Conservation (phyloP, 441 rosid species). For the Populus hybrid region DNA sequence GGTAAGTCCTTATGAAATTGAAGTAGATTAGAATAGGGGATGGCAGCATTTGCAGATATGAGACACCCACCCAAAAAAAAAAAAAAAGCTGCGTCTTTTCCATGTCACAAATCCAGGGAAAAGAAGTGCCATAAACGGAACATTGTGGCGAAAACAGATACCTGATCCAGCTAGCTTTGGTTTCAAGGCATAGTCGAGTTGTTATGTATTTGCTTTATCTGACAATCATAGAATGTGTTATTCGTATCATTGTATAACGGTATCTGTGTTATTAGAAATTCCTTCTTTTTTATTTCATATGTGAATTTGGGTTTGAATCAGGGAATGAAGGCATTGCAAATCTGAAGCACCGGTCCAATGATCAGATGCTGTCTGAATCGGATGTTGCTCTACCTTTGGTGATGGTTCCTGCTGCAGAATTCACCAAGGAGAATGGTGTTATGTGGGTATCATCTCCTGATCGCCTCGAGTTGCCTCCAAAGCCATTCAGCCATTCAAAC, state of each 20-base stretch:
- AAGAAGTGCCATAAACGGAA: neutral
- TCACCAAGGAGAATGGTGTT: slow-evolving; percentile 64
- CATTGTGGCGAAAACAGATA: neutral
- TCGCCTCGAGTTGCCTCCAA: slow-evolving; percentile 83
- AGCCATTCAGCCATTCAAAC: slow-evolving; percentile 78
- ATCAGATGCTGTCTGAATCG: slow-evolving; percentile 46
- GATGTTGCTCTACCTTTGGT: slow-evolving; percentile 70
- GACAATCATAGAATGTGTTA: neutral
- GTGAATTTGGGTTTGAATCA: slow-evolving; percentile 27
- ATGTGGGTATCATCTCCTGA: slow-evolving; percentile 87
- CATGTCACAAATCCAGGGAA: neutral
- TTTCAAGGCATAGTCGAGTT: neutral
- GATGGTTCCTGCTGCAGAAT: slow-evolving; percentile 62
- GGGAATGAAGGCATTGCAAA: slow-evolving; percentile 54
- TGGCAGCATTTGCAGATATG: neutral
- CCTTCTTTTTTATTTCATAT: slow-evolving; percentile 12
- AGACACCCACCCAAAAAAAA: neutral
- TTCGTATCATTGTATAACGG: neutral
- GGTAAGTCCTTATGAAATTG: neutral
- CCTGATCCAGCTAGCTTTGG: neutral
- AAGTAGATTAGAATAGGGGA: neutral
- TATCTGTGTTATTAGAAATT: neutral
- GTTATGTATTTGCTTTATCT: neutral
- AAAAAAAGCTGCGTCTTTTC: neutral
- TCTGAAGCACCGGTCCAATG: slow-evolving; percentile 40